Evolutionary conservation across 805 yeast genomes (phyloP), one percentile per base, ranked within the genome.

Genomic region (Myxozyma lipomycoides): DNA sequence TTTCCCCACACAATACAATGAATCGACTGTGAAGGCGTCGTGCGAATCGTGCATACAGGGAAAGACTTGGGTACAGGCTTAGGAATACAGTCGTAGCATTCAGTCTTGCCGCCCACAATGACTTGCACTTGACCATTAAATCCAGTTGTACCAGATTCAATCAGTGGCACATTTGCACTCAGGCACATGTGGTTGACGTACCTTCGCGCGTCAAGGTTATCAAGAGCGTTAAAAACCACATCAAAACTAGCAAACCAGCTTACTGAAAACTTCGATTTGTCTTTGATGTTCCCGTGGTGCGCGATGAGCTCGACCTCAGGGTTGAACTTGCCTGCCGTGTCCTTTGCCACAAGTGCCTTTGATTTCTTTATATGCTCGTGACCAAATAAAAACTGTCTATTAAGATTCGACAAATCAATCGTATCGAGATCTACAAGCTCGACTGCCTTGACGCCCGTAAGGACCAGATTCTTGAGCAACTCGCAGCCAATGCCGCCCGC

Each of bases 1-100:
- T 93, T 93, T 6, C 97, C 95, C 99, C 99, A 93, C 1, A 95
- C 95, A 23, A 93, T 83, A 67, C 96, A 89, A 64, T 93, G 99
- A 4, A 93, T 83, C 0, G 97, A 97, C 64, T 86, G 89, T 0
- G 96, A 86, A 0, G 99, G 99, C 0, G 98, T 93, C 4, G 96
- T 87, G 57, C 99, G 75, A 51, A 93, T 93, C 0, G 98, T 93
- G 67, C 99, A 93, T 1, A 93, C 96, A 0, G 99, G 97, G 66
- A 81, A 93, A 0, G 93, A 77, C 63, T 86, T 89, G 4, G 97
- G 96, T 0, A 95, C 82, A 34, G 82, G 93, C 62, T 91, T 88
- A 3, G 84, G 79, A 23, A 82, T 79, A 68, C 99, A 93, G 55
- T 89, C 96, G 68, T 89, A 95, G 68, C 99, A 93, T 70, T 93